Evolutionary conservation across 2,329 filamentous ascomycete species (phyloP), one percentile per base, ranked within the genome.

Genomic region (Sphaerulina vaccinii): DNA sequence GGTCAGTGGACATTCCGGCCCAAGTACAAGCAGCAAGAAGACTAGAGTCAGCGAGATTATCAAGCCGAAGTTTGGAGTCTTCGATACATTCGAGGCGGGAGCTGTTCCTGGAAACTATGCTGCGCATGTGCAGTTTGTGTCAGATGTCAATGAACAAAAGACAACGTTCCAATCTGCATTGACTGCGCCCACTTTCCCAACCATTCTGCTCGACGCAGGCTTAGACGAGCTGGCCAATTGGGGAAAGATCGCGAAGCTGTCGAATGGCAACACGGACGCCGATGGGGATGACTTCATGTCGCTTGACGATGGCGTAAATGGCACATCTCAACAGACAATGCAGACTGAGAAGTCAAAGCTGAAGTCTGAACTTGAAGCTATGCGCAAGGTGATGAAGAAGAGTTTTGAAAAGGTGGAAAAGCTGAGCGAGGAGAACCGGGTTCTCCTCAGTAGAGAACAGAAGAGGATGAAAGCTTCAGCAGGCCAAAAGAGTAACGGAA

Each of bases 41-140:
- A 65, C 60, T 35, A 63, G 54, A 19, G 57, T 62, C 29, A 58
- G 56, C 41, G 62, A 62, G 65, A 79, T 96, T 19, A 78, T 92
- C 54, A 96, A 96, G 73, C 92, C 92, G n/a, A 84, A 83, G 56
- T 79, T 86, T 54, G 83, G 79, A 43, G 79, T 81, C n/a, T 70
- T 71, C 27, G 59, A 70, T 46, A 60, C 61, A 10, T 62, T 56
- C 9, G 62, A 64, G 7, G 62, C 50, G 47, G 71, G 70, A 8
- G 56, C 65, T 16, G 68, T 77, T 7, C 75, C 75, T 55, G 76
- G 80, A 33, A 80, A 78, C 56, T 90, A 91, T 65, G 79, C 78
- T 3, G 77, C 89, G 55, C 84, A 78, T 13, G 74, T 83, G 10
- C 85, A 88, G 66, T 73, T 90, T n/a, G 74, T 69, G 59, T 48